Evolutionary conservation across 2,329 filamentous ascomycete species (phyloP).

Genomic region (Dactylellina leptospora): DNA sequence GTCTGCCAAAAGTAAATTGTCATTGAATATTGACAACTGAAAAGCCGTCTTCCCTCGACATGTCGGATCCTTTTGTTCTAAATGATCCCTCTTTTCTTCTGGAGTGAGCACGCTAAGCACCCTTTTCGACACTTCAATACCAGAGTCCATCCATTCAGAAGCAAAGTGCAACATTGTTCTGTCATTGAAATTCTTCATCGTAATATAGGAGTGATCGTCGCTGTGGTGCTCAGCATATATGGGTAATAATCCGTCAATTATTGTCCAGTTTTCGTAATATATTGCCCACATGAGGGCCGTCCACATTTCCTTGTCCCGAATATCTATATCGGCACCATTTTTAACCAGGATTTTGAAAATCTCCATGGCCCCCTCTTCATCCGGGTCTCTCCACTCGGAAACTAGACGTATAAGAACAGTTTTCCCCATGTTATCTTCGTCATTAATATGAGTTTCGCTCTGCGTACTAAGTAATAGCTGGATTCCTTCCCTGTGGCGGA

Average conservation of each 20-base stretch:
- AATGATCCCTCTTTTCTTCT: background rate
- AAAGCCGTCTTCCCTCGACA: background rate
- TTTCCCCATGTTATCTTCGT: conserved; percentile 5
- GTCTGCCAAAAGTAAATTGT: background rate
- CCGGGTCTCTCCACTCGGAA: background rate
- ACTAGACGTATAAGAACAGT: conserved; percentile 6
- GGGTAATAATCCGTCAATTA: background rate
- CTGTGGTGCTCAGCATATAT: background rate
- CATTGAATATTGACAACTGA: background rate
- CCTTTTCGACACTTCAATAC: background rate
- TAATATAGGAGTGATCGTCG: background rate
- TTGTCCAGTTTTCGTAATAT: background rate
- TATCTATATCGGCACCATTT: conserved; percentile 3
- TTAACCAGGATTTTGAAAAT: conserved; percentile 3
- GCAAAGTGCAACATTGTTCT: background rate
- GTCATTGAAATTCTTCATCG: background rate
- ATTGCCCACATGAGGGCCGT: conserved; percentile 3
- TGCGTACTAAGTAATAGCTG: conserved; percentile 14
- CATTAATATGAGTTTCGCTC: conserved; percentile 10
- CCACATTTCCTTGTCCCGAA: background rate
- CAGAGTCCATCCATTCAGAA: background rate
- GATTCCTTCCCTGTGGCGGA: background rate
- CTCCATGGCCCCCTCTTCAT: background rate
- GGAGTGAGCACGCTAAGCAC: background rate
- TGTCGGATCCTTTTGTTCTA: background rate